Conservation (phyloP, 2,329 filamentous ascomycete species). For the Alternaria triticina region DNA sequence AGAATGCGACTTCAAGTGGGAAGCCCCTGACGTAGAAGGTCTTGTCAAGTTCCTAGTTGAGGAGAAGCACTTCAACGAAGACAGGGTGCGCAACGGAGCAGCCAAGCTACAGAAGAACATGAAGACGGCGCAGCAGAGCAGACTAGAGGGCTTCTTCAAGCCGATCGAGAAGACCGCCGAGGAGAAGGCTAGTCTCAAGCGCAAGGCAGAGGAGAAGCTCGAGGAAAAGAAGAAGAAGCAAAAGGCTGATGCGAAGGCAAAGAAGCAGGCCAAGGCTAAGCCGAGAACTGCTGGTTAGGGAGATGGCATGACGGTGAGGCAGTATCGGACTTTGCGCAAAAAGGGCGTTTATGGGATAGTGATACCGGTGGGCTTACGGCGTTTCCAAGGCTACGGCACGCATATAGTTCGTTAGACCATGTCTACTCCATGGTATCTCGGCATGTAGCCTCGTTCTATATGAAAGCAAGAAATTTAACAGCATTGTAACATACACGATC, state of each 20-base stretch:
- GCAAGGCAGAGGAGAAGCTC: conserved; percentile 90
- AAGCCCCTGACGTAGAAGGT: conserved; percentile 87
- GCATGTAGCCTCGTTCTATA: background rate
- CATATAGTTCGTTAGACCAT: background rate
- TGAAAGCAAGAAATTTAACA: background rate
- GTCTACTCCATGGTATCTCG: background rate
- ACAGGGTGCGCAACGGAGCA: conserved; percentile 82
- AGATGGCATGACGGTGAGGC: background rate
- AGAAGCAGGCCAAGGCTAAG: conserved; percentile 88
- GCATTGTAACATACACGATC: background rate
- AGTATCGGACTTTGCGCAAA: background rate
- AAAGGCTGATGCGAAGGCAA: conserved; percentile 94
- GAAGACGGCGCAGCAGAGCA: conserved; percentile 87
- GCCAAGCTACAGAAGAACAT: conserved; percentile 85
- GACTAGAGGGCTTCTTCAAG: conserved; percentile 97
- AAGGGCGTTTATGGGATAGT: conserved; percentile 13
- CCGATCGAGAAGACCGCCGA: conserved; percentile 85
- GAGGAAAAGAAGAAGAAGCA: conserved; percentile 94
- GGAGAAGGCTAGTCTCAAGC: conserved; percentile 83
- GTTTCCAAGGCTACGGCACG: background rate
- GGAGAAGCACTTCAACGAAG: conserved; percentile 97
- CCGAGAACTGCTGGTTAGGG: conserved; percentile 54
- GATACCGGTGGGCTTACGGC: conserved; percentile 5
- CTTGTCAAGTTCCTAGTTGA: conserved; percentile 87
- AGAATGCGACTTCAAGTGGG: conserved; percentile 97